Base-by-base conservation (phyloP, 1,284 basidiomycete genomes). In the Marasmius oreades region DNA sequence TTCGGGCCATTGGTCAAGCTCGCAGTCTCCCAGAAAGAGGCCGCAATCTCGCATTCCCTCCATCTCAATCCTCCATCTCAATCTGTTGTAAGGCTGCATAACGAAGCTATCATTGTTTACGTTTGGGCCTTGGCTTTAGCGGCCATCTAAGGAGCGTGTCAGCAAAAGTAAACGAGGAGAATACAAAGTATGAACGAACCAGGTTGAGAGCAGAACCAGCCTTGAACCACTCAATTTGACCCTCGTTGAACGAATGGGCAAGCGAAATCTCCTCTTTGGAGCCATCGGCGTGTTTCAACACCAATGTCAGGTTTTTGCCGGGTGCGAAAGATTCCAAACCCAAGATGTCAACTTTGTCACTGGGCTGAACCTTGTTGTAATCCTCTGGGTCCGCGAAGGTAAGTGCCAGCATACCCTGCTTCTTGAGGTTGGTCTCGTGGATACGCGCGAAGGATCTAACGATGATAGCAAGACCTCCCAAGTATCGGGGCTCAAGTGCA, bases 341-440 rank as follows among this genome's bases (percentile, higher is more conserved):
- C 59, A 88, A 72, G 69, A 97, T 92, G 66, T 88, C 86, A 59
- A 97, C 86, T 69, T 84, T 86, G 78, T 97, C 94, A 62, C 79
- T 78, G 23, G 93, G 90, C 66, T 79, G 80, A 64, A 96, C 73
- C 77, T 90, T 92, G 70, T 96, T 92, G 74, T 98, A 98, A 75
- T 97, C 95, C 60, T 82, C 90, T 11, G 89, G 80, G 78, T 97
- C 82, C 59, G 75, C 88, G 71, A 97, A 96, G 61, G 92, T 95
- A 63, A 95, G 76, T 1, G 93, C 92, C 60, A 96, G 90, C 90
- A 95, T 93, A 64, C 92, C 92, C 79, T 95, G 92, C 83, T 95
- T 97, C 89, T 96, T 96, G 81, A 96, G 80, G 85, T 97, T 97
- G 72, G 91, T 92, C 84, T 98, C 94, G 80, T 98, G 95, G 77